phyloP scores from a whole-genome alignment of 495 filamentous ascomycete genomes.

The Tuber melanosporum region DNA sequence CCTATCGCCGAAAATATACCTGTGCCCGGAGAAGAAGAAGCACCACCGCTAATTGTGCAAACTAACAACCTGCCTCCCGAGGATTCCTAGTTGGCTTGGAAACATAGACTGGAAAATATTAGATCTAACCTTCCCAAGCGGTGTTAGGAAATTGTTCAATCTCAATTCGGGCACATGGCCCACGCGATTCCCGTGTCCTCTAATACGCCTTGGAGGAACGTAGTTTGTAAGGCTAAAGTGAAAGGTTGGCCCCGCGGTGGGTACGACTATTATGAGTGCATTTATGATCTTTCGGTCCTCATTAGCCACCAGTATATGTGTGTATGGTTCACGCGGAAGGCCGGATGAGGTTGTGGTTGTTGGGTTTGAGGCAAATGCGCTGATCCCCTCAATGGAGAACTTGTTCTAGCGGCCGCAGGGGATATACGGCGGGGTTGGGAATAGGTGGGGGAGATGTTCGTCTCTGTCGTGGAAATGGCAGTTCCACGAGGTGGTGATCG shows the following conservation, averaged over 20 bases:
- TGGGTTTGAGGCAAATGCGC: slow-evolving; percentile 71
- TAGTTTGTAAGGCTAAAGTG: slow-evolving; percentile 78
- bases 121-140: slow-evolving; percentile 81
- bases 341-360: slow-evolving; percentile 39
- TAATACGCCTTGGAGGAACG: slow-evolving; percentile 73
- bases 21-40: slow-evolving; percentile 81
- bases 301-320: slow-evolving; percentile 68
- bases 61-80: slow-evolving; percentile 80
- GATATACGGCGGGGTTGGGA: slow-evolving; percentile 85
- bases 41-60: slow-evolving; percentile 95
- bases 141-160: slow-evolving; percentile 91
- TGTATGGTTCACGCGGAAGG: slow-evolving; percentile 49
- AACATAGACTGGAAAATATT: slow-evolving; percentile 77
- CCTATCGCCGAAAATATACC: slow-evolving; percentile 89
- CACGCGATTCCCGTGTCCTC: slow-evolving; percentile 81
- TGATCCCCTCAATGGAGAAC: slow-evolving; percentile 83
- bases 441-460: slow-evolving; percentile 64
- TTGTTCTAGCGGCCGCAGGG: slow-evolving; percentile 72
- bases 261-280: slow-evolving; percentile 70
- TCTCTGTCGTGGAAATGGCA: slow-evolving; percentile 78
- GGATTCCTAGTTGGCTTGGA: slow-evolving; percentile 71
- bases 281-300: slow-evolving; percentile 77
- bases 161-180: slow-evolving; percentile 88
- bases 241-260: slow-evolving; percentile 79
- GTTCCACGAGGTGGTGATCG: slow-evolving; percentile 82